Evolutionary conservation across 2,329 filamentous ascomycete genomes (phyloP).

Genomic region (Chaetomiaceae sp.): DNA sequence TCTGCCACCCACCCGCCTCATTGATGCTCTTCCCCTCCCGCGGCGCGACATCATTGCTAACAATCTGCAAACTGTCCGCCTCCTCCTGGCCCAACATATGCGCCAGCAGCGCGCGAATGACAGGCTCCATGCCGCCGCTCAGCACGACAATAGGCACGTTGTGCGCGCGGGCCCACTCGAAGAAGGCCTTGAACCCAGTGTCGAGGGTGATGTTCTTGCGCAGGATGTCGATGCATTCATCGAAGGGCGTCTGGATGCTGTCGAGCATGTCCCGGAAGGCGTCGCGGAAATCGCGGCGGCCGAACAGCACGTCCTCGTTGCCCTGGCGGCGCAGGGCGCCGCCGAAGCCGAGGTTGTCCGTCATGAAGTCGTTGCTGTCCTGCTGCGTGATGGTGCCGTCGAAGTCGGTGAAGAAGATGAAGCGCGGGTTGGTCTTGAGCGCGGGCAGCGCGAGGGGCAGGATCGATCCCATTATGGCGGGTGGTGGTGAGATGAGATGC

Average conservation of each 20-base stretch:
- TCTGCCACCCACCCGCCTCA: constrained; percentile 77
- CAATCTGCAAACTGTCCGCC: constrained; percentile 74
- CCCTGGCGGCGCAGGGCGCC: constrained; percentile 60
- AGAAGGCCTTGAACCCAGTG: constrained; percentile 82
- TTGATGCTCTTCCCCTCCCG: constrained; percentile 65
- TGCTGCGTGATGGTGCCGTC: constrained; percentile 86
- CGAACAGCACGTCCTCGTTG: constrained; percentile 71
- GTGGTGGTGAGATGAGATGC: background rate
- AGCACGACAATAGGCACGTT: constrained; percentile 91
- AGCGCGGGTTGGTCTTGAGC: constrained; percentile 65
- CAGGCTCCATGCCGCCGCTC: constrained; percentile 85
- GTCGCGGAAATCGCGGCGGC: constrained; percentile 69
- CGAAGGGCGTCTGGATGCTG: constrained; percentile 71
- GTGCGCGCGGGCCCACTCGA: constrained; percentile 70
- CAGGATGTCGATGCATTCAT: constrained; percentile 73
- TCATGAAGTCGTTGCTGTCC: constrained; percentile 66
- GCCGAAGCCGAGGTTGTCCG: constrained; percentile 88
- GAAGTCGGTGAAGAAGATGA: constrained; percentile 99
- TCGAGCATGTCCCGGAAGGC: constrained; percentile 90
- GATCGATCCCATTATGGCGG: constrained; percentile 37
- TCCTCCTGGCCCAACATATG: constrained; percentile 72
- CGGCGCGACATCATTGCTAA: constrained; percentile 73
- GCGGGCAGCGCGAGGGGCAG: constrained; percentile 44
- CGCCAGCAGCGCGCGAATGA: constrained; percentile 78
- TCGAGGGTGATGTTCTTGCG: constrained; percentile 82